phyloP scores from a whole-genome alignment of 257 asterid genomes.

The Petunia axillaris region DNA sequence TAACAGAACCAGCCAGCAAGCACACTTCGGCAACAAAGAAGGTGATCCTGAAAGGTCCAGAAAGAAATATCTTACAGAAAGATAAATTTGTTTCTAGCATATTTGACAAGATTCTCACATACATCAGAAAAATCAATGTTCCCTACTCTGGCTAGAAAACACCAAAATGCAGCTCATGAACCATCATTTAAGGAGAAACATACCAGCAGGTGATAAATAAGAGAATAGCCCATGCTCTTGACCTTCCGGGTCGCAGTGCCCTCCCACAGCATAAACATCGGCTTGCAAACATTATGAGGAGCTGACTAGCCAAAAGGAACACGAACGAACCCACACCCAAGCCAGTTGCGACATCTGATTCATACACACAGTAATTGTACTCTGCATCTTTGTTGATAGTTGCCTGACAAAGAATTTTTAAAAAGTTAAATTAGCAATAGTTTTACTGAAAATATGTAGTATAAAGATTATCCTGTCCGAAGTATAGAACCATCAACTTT shows the following conservation, averaged over 20 bases:
- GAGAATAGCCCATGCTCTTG: slow-evolving; percentile 70
- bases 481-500: neutral
- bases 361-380: slow-evolving; percentile 60
- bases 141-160: neutral
- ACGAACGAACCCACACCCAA: slow-evolving; percentile 68
- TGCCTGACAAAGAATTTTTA: slow-evolving; percentile 41
- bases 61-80: neutral
- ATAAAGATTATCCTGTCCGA: neutral
- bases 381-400: slow-evolving; percentile 32
- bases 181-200: slow-evolving; percentile 4
- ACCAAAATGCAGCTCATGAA: slow-evolving; percentile 20
- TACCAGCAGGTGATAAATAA: slow-evolving; percentile 84
- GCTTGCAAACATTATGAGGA: slow-evolving; percentile 61
- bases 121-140: neutral
- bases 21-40: slow-evolving; percentile 76
- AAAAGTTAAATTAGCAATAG: neutral
- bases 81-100: neutral
- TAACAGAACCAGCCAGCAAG: slow-evolving; percentile 72
- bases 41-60: slow-evolving; percentile 53
- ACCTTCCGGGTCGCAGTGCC: slow-evolving; percentile 68
- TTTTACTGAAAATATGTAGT: neutral
- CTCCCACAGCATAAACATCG: slow-evolving; percentile 83
- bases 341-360: slow-evolving; percentile 72
- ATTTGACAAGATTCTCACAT: neutral
- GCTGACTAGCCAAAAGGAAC: slow-evolving; percentile 70